phyloP scores from a whole-genome alignment of 2,329 filamentous ascomycete genomes.

The Ambrosiella xylebori region DNA sequence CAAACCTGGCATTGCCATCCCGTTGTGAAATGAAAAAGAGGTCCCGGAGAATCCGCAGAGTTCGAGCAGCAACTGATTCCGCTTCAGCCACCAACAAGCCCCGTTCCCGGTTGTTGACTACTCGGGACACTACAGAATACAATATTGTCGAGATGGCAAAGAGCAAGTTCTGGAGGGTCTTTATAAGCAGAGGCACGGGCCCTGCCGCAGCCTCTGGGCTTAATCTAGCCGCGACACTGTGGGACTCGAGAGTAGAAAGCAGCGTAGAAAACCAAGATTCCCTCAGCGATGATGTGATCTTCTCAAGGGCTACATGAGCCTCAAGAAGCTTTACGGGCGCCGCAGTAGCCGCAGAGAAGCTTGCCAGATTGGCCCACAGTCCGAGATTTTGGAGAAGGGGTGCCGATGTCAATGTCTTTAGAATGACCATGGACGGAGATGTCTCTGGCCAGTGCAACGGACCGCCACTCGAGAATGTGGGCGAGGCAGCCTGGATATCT shows the following conservation, averaged over 20 bases:
- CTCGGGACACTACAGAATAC: constrained; percentile 54
- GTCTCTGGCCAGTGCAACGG: constrained; percentile 47
- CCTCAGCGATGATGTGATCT: constrained; percentile 48
- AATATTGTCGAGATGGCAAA: constrained; percentile 60
- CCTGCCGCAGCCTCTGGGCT: constrained; percentile 45
- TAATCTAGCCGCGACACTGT: constrained; percentile 46
- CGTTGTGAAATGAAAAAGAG: constrained; percentile 68
- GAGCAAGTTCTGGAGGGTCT: constrained; percentile 54
- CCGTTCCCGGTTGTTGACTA: constrained; percentile 31
- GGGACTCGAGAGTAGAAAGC: constrained; percentile 53
- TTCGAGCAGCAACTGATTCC: constrained; percentile 43
- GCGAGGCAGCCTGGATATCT: constrained; percentile 13
- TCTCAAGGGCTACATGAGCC: constrained; percentile 43
- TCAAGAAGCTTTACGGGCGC: constrained; percentile 27
- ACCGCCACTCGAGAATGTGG: constrained; percentile 19
- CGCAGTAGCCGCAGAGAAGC: constrained; percentile 43
- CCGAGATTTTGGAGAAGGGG: constrained; percentile 52
- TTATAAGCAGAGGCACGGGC: constrained; percentile 59
- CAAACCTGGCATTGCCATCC: constrained; percentile 55
- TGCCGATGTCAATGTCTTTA: constrained; percentile 40
- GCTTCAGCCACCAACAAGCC: constrained; percentile 17
- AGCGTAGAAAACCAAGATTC: constrained; percentile 60
- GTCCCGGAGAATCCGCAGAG: constrained; percentile 56
- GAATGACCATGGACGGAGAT: constrained; percentile 41
- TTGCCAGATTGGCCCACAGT: constrained; percentile 46